Conservation (phyloP, 1,284 basidiomycete species). For the Trichosporon coremiiforme region DNA sequence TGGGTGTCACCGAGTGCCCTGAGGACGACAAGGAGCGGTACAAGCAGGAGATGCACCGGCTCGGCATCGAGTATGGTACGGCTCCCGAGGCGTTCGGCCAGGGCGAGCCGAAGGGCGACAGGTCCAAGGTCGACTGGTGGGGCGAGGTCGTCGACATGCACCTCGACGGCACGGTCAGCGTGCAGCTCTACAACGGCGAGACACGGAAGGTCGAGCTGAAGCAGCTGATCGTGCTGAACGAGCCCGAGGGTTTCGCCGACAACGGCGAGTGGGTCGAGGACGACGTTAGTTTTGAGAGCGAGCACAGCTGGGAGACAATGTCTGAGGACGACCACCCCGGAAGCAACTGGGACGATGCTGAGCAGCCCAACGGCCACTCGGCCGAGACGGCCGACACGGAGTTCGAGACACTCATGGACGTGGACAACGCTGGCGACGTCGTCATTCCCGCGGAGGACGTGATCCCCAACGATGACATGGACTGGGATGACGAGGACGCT, state of each 20-base stretch:
- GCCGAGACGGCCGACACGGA: not conserved
- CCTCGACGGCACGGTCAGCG: constrained; percentile 52
- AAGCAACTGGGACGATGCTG: constrained; percentile 14
- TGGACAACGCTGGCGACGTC: constrained; percentile 14
- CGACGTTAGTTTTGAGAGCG: constrained; percentile 30
- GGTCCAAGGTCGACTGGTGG: constrained; percentile 55
- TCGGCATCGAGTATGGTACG: constrained; percentile 28
- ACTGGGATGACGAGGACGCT: constrained; percentile 34
- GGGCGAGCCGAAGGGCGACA: constrained; percentile 34
- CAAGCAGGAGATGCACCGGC: constrained; percentile 34
- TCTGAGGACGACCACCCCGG: constrained; percentile 19
- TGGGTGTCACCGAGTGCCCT: constrained; percentile 43
- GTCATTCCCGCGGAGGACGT: constrained; percentile 23
- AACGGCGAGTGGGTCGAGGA: constrained; percentile 34
- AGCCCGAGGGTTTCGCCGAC: constrained; percentile 41
- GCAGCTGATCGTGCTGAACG: constrained; percentile 38
- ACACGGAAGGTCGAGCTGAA: constrained; percentile 34
- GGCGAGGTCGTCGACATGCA: constrained; percentile 57
- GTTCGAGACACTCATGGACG: constrained; percentile 21
- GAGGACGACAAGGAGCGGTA: constrained; percentile 33
- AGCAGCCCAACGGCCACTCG: not conserved
- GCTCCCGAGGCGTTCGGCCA: constrained; percentile 25
- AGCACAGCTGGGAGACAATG: constrained; percentile 44
- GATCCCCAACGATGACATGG: constrained; percentile 27
- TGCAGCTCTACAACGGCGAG: constrained; percentile 49